Evolutionary conservation across 1,284 basidiomycete species (phyloP), one percentile per base, ranked within the genome.

Genomic region (Leucoagaricus sp.): DNA sequence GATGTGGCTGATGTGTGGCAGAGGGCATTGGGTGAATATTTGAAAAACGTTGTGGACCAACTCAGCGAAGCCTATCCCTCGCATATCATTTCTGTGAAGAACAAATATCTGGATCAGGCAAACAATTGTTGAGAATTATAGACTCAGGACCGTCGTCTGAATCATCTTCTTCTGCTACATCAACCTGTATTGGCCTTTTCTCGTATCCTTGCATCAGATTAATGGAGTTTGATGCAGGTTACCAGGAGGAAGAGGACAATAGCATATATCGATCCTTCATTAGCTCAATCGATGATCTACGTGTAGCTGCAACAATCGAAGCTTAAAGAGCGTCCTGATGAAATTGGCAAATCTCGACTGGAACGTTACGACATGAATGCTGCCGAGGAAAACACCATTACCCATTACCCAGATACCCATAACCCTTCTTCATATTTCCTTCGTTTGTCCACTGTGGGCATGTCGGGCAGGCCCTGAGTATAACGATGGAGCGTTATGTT

Each of bases 1-100:
- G 41, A 36, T 49, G 33, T 48, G 47, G 31, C 17, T 49, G 47
- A 23, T 25, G 31, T 42, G 41, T 42, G 41, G 41, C 41, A 42
- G 4, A 42, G 41, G 41, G 41, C 23, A 42, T 9, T 42, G 36
- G 36, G 17, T 38, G 17, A 33, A 38, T 38, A n/a, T 5, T n/a
- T 38, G 36, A n/a, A n/a, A n/a, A n/a, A 38, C 36, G 36, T 42
- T 42, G 41, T 42, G 4, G 23, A 25, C 41, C 17, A 7, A 21
- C 7, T 42, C 17, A 21, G 17, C n/a, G n/a, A n/a, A n/a, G n/a
- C 17, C 19, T 6, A 19, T 42, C 23, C 10, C 41, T 23, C 41
- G 7, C 41, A 19, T 42, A 42, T 42, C 41, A 21, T 21, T 38
- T 38, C 13, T 38, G 36, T 38, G 13, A 38, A 38, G 36, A 19